Conservation (phyloP, 805 yeast genomes). For the Cyberlindnera americana region DNA sequence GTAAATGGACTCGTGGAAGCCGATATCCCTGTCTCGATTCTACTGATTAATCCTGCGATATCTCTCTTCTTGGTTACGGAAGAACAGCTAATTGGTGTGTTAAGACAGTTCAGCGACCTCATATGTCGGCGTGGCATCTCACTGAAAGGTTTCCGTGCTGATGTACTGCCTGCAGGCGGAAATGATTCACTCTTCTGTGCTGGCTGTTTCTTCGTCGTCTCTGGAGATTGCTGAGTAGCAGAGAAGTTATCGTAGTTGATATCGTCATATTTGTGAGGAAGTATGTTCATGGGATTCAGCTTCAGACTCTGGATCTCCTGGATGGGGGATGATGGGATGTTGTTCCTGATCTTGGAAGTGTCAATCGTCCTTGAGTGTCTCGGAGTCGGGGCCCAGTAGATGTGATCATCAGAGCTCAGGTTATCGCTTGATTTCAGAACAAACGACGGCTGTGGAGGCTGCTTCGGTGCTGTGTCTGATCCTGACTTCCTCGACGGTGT, state of each 20-base stretch:
- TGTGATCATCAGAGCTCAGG: constrained; percentile 27
- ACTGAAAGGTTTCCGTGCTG: not conserved
- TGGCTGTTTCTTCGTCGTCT: constrained; percentile 3
- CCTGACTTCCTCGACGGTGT: constrained; percentile 11
- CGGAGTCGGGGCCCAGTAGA: constrained; percentile 29
- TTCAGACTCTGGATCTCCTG: constrained; percentile 11
- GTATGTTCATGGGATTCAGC: constrained; percentile 14
- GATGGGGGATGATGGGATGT: constrained; percentile 25
- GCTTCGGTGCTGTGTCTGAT: constrained; percentile 1
- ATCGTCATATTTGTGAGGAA: constrained; percentile 18
- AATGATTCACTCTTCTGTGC: constrained; percentile 15
- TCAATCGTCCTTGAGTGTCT: constrained; percentile 10
- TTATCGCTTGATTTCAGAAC: constrained; percentile 8
- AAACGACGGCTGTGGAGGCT: constrained; percentile 6
- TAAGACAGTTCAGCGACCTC: constrained; percentile 7
- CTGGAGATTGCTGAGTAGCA: constrained; percentile 19
- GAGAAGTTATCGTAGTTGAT: constrained; percentile 24
- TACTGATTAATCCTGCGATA: constrained; percentile 19
- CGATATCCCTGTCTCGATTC: constrained; percentile 14
- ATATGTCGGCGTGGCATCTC: constrained; percentile 10
- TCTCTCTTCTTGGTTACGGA: constrained; percentile 14
- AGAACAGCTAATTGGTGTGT: constrained; percentile 11
- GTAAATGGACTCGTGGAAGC: constrained; percentile 8
- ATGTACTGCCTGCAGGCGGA: constrained; percentile 9
- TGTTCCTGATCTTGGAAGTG: constrained; percentile 6